phyloP scores from a whole-genome alignment of 2,329 filamentous ascomycete species.

The Colletotrichum cereale region DNA sequence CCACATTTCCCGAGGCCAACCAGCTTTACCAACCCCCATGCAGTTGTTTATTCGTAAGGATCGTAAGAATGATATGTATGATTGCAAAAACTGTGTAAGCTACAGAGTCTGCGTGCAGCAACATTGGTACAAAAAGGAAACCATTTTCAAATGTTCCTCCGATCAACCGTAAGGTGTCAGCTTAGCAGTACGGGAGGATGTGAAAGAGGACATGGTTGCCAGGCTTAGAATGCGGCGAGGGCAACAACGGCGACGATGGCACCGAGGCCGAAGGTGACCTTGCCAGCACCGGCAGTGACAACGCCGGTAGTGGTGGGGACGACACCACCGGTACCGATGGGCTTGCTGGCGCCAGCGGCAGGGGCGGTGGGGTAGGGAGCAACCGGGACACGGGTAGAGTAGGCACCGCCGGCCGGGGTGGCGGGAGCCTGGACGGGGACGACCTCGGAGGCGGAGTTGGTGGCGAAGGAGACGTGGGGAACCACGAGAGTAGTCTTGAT shows the following conservation, averaged over 20 bases:
- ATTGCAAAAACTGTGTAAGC: conserved; percentile 39
- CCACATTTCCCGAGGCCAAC: conserved; percentile 37
- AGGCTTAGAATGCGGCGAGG: conserved; percentile 49
- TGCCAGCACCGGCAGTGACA: conserved; percentile 55
- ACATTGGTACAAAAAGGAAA: conserved; percentile 43
- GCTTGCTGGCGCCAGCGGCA: conserved; percentile 44
- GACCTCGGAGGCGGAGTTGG: conserved; percentile 50
- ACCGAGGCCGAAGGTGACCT: conserved; percentile 58
- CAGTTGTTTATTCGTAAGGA: conserved; percentile 64
- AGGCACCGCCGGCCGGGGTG: conserved; percentile 43
- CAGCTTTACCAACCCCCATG: conserved; percentile 38
- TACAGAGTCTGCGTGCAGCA: conserved; percentile 38
- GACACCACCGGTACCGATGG: conserved; percentile 51
- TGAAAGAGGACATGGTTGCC: conserved; percentile 5
- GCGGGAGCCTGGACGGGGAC: conserved; percentile 57
- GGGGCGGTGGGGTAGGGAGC: conserved; percentile 44
- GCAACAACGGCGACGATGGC: conserved; percentile 60
- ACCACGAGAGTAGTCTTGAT: conserved; percentile 66
- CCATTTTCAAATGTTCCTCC: conserved; percentile 37
- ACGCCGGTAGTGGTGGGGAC: conserved; percentile 50
- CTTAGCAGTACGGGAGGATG: conserved; percentile 7
- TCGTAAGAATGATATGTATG: conserved; percentile 65
- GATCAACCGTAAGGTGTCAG: conserved; percentile 18
- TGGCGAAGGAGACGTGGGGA: conserved; percentile 65
- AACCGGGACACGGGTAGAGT: conserved; percentile 42